Percentiles rank a stretch among this genome's conserved stretches.
phyloP scores from a whole-genome alignment of 2,329 filamentous ascomycete genomes.

The Meredithiella fracta region DNA sequence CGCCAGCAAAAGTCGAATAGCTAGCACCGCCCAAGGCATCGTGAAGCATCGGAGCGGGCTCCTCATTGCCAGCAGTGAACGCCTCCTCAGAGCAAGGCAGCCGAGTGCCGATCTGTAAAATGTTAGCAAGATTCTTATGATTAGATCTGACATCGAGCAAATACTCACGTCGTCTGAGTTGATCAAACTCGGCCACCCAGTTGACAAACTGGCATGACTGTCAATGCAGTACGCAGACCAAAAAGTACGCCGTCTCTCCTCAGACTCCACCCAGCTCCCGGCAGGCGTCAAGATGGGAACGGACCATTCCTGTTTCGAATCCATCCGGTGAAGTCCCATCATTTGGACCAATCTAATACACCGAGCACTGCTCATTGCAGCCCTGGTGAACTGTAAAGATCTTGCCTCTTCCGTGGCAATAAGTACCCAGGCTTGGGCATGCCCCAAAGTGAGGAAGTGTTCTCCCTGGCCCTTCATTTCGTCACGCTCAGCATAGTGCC shows the following conservation, averaged over 20 bases:
- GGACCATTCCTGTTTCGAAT: constrained; percentile 46
- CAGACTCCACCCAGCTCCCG: constrained; percentile 60
- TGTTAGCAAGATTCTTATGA: constrained; percentile 12
- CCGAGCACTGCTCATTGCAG: constrained; percentile 65
- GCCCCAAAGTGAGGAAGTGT: constrained; percentile 57
- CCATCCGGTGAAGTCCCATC: constrained; percentile 68
- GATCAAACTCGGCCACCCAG: constrained; percentile 74
- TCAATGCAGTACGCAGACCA: constrained; percentile 76
- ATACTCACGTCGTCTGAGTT: constrained; percentile 48
- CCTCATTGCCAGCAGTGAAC: constrained; percentile 48
- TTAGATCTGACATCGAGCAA: background rate
- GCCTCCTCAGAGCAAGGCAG: constrained; percentile 68
- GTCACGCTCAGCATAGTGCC: constrained; percentile 69
- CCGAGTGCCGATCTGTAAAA: constrained; percentile 51
- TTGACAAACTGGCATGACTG: constrained; percentile 72
- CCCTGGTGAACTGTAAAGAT: constrained; percentile 67
- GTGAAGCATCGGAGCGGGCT: constrained; percentile 45
- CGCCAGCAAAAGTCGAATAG: constrained; percentile 56
- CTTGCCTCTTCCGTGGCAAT: constrained; percentile 69
- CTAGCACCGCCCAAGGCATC: constrained; percentile 45
- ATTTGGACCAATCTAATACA: constrained; percentile 58
- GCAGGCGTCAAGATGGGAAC: constrained; percentile 60
- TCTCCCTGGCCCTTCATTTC: constrained; percentile 73
- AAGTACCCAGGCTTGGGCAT: constrained; percentile 67
- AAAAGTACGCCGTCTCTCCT: constrained; percentile 67